Percentiles rank a stretch among this genome's conserved stretches.
Conservation (phyloP, 2,329 filamentous ascomycete genomes). For the Colletotrichum salicis region DNA sequence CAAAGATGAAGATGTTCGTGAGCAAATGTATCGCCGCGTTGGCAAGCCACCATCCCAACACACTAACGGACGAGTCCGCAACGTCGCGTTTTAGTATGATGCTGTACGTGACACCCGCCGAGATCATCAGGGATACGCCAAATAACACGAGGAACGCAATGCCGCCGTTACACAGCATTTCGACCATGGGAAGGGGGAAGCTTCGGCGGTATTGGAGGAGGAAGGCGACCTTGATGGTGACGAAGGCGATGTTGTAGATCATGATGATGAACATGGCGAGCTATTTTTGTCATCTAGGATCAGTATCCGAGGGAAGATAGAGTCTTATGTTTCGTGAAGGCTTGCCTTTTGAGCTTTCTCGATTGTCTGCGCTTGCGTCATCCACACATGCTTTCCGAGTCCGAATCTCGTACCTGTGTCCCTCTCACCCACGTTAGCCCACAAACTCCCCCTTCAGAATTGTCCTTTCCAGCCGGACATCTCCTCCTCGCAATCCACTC, state of each 20-base stretch:
- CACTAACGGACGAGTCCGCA: constrained; percentile 12
- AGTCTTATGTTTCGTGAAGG: too few relatives aligned
- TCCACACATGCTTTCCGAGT: constrained; percentile 35
- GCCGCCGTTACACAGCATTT: constrained; percentile 32
- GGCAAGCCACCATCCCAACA: constrained; percentile 30
- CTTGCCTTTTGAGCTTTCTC: constrained; percentile 25
- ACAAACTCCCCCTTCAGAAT: neutral
- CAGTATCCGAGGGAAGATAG: neutral
- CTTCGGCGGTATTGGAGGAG: constrained; percentile 51
- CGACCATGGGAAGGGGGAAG: constrained; percentile 35
- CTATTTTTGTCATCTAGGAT: constrained; percentile 35
- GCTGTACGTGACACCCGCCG: constrained; percentile 8
- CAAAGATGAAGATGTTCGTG: constrained; percentile 36
- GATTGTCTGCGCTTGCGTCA: neutral
- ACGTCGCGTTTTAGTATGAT: neutral
- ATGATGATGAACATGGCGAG: constrained; percentile 41
- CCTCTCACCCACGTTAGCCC: neutral
- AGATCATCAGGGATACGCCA: constrained; percentile 27
- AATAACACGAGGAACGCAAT: constrained; percentile 31
- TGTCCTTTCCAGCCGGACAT: neutral
- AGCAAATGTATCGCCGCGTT: constrained; percentile 33
- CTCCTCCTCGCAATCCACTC: neutral
- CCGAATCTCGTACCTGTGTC: constrained; percentile 32
- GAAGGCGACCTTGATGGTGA: constrained; percentile 47
- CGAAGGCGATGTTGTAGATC: constrained; percentile 44